phyloP scores from a whole-genome alignment of 208 protist genomes.

The Crithidia mellificae region DNA sequence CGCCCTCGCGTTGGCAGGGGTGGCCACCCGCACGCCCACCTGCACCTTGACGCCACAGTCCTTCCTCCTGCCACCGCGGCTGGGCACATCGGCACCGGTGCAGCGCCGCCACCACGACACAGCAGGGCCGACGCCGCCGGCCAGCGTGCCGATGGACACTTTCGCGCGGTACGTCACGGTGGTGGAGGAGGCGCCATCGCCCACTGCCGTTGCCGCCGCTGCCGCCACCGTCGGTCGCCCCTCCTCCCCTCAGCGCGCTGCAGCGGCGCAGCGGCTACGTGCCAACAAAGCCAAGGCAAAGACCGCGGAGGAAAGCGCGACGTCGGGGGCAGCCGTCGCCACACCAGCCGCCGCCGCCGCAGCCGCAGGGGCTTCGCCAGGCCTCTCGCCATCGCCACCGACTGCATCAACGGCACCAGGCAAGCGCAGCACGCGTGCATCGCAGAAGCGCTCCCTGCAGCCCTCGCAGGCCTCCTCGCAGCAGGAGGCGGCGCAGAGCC shows the following conservation, averaged over 20 bases:
- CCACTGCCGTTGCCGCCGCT: not conserved
- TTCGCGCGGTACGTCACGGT: slow-evolving; percentile 62
- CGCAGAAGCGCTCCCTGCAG: slow-evolving; percentile 9
- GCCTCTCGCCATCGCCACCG: slow-evolving; percentile 6
- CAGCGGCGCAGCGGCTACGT: not conserved
- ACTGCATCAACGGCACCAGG: not conserved
- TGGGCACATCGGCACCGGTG: slow-evolving; percentile 11
- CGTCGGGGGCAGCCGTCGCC: not conserved
- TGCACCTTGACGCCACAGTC: slow-evolving; percentile 31
- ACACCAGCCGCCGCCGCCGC: not conserved
- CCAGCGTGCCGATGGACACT: slow-evolving; percentile 52
- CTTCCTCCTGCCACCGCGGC: slow-evolving; percentile 10
- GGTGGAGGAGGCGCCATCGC: slow-evolving; percentile 26
- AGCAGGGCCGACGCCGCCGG: slow-evolving; percentile 23
- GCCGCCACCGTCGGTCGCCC: not conserved
- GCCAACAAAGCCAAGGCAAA: not conserved
- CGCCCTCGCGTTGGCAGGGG: slow-evolving; percentile 29
- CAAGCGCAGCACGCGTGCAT: slow-evolving; percentile 2
- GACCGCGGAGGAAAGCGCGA: not conserved
- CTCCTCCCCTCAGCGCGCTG: not conserved
- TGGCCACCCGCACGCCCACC: slow-evolving; percentile 16
- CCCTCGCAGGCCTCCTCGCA: not conserved
- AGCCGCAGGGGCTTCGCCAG: not conserved
- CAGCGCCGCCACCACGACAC: not conserved
- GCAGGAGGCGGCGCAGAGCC: not conserved